phyloP scores from a whole-genome alignment of 768 basidiomycete genomes.

The Lactifluus piperatus region DNA sequence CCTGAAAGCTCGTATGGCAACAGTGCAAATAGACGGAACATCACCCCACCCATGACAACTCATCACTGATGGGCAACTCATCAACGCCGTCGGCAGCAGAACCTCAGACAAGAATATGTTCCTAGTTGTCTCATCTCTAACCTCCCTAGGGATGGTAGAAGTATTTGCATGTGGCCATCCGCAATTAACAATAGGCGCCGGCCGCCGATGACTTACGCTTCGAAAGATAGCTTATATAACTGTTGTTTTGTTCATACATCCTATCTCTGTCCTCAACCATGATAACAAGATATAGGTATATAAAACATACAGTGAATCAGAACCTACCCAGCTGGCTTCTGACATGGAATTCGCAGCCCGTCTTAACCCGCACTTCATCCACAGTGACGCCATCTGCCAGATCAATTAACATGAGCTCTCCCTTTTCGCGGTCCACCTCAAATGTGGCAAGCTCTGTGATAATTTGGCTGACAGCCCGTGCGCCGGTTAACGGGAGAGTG shows the following conservation, averaged over 20 bases:
- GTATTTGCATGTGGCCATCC: background rate
- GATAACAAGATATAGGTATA: background rate
- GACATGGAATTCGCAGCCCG: constrained; percentile 73
- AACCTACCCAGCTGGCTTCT: constrained; percentile 39
- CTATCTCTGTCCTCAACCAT: background rate
- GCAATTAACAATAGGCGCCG: background rate
- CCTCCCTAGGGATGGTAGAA: no score
- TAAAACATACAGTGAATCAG: constrained; percentile 22
- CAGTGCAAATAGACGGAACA: no score
- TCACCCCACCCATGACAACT: no score
- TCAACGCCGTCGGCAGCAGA: no score
- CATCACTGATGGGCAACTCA: no score
- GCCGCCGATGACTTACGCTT: background rate
- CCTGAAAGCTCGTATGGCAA: no score
- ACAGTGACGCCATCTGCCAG: constrained; percentile 76
- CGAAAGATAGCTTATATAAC: background rate
- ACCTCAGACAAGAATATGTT: no score
- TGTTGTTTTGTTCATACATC: background rate
- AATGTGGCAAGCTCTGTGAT: constrained; percentile 92
- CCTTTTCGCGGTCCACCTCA: constrained; percentile 69
- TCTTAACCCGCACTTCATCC: constrained; percentile 81
- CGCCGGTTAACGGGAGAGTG: constrained; percentile 80
- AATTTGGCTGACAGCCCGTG: constrained; percentile 79
- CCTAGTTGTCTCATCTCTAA: no score
- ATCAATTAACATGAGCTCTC: constrained; percentile 69